These are phyloP conservation scores for Coriaria nepalensis DNA, from an alignment of 306 rosid genomes.

Conservation along the genomic window DNA sequence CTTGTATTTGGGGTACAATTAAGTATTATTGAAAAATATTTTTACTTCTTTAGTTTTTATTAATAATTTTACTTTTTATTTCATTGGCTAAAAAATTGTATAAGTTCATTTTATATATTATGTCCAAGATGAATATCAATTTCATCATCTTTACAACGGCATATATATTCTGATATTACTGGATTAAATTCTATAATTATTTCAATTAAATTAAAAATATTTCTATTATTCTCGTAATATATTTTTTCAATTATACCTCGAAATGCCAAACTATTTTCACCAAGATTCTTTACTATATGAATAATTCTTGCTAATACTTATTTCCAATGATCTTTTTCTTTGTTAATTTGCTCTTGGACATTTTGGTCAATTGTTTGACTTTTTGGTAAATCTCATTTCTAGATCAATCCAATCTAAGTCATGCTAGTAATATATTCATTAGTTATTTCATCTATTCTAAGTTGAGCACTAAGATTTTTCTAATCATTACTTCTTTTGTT, in stretches of 20 bases:
- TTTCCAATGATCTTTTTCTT: conserved; percentile 5
- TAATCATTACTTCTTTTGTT: background rate
- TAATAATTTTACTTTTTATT: background rate
- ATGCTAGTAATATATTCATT: background rate
- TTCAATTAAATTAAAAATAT: no score
- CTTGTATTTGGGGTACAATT: background rate
- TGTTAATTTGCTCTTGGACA: background rate
- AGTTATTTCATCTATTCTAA: conserved; percentile 1
- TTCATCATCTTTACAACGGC: no score
- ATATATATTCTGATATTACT: no score
- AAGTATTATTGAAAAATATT: background rate
- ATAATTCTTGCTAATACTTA: background rate
- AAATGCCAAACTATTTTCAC: no score
- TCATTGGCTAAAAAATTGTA: conserved; percentile 3
- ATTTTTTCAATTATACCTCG: no score
- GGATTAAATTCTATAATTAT: no score
- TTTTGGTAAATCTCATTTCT: background rate
- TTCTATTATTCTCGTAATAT: no score
- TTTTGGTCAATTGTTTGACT: background rate
- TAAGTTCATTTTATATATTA: no score
- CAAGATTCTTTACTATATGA: no score
- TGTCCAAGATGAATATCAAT: no score
- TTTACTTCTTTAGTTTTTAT: conserved; percentile 2
- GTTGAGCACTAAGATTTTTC: background rate
- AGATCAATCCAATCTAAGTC: conserved; percentile 2